These are phyloP conservation scores for Gymnopilus junonius DNA, from an alignment of 768 basidiomycete genomes.

Conservation along the genomic window DNA sequence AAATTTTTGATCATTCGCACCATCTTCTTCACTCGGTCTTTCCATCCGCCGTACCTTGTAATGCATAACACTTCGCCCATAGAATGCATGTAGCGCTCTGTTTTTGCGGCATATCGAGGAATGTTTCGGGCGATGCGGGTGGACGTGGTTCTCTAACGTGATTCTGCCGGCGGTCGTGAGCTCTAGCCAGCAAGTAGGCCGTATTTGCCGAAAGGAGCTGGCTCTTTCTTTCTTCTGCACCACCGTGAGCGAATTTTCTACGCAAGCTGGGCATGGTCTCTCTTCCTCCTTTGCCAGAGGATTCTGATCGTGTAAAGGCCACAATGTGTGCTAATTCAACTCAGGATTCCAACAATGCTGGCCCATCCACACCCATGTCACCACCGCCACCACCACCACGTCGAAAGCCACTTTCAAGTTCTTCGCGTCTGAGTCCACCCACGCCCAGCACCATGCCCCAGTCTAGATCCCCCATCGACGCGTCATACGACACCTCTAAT, in stretches of 20 bases:
- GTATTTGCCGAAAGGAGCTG: slow-evolving; percentile 19
- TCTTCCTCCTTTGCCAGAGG: neutral
- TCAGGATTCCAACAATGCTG: neutral
- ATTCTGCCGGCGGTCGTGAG: neutral
- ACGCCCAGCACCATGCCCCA: too few species aligned
- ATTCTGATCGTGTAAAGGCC: neutral
- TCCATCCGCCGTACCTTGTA: neutral
- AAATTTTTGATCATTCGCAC: neutral
- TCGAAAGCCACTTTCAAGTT: too few species aligned
- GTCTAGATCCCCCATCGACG: neutral
- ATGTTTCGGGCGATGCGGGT: neutral
- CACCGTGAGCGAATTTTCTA: slow-evolving; percentile 6
- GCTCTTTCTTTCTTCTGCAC: slow-evolving; percentile 23
- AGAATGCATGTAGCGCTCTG: neutral
- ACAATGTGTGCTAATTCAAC: neutral
- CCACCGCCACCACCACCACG: neutral
- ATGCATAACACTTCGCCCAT: neutral
- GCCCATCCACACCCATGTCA: neutral
- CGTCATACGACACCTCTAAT: neutral
- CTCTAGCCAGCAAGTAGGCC: slow-evolving; percentile 8
- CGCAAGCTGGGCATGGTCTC: slow-evolving; percentile 1
- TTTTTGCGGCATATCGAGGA: neutral
- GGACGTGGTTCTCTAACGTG: neutral
- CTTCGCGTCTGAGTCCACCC: too few species aligned
- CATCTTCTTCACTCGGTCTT: neutral